Percentiles rank a stretch among this genome's conserved stretches.
Evolutionary conservation across 139 green algal genomes (phyloP).

Genomic region (Chlorella sorokiniana): DNA sequence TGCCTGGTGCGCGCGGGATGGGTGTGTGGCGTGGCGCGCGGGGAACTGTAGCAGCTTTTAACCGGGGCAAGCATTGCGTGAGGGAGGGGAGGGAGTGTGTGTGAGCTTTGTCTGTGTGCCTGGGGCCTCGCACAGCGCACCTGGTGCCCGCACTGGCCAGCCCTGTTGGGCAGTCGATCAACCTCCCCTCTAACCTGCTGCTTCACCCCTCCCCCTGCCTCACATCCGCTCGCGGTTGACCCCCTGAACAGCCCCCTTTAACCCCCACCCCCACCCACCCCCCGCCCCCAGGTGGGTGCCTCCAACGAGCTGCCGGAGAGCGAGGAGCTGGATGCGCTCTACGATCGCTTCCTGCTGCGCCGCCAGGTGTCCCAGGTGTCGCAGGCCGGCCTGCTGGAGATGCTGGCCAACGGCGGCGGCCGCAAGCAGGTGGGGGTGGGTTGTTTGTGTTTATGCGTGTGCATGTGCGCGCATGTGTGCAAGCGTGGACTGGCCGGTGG

Average conservation of each 20-base stretch:
- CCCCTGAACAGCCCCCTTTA: conserved; percentile 29
- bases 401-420: conserved; percentile 41
- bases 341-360: conserved; percentile 93
- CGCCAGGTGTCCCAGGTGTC: conserved; percentile 70
- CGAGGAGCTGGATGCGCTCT: conserved; percentile 96
- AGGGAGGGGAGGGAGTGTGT: not conserved
- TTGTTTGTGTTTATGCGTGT: not conserved
- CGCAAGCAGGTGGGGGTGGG: conserved; percentile 7
- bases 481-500: not conserved
- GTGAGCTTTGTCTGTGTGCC: not conserved
- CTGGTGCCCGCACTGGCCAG: not conserved
- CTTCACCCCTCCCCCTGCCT: not conserved
- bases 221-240: not conserved
- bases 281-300: conserved; percentile 74
- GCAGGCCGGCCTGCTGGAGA: conserved; percentile 30
- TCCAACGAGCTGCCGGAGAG: conserved; percentile 95
- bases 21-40: not conserved
- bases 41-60: too few species aligned
- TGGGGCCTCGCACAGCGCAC: too few species aligned
- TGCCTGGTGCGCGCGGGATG: conserved; percentile 65
- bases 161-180: too few species aligned
- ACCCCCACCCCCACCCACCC: conserved; percentile 16
- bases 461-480: not conserved
- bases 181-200: too few species aligned
- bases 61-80: not conserved